Evolutionary conservation across 1,284 basidiomycete species (phyloP).

Genomic region (Heterobasidion parviporum): DNA sequence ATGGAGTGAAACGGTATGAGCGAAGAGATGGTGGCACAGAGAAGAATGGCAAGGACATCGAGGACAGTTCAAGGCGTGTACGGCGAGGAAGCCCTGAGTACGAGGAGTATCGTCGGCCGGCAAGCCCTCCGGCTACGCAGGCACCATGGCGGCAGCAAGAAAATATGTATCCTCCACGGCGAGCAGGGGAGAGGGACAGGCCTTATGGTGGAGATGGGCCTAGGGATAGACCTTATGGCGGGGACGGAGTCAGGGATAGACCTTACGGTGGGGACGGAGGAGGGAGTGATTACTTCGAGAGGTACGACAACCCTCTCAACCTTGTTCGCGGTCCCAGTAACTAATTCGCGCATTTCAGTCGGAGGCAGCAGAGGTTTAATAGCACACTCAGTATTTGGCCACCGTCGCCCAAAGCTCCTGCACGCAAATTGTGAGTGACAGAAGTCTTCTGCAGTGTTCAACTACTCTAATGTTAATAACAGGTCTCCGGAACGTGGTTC

Average conservation of each 20-base stretch:
- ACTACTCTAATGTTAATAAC: not conserved
- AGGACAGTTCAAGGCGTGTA: conserved; percentile 6
- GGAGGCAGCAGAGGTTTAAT: conserved; percentile 63
- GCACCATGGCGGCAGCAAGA: conserved; percentile 38
- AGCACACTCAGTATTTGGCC: conserved; percentile 76
- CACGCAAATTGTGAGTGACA: conserved; percentile 45
- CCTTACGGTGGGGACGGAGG: conserved; percentile 18
- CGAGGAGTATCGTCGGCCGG: conserved; percentile 20
- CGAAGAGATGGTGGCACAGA: conserved; percentile 4
- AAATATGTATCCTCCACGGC: conserved; percentile 39
- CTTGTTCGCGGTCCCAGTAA: not conserved
- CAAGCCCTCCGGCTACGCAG: conserved; percentile 11
- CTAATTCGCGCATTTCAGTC: conserved; percentile 36
- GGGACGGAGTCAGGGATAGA: conserved; percentile 19
- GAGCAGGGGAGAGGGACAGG: conserved; percentile 14
- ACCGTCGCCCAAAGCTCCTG: conserved; percentile 66
- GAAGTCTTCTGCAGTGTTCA: not conserved
- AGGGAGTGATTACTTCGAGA: conserved; percentile 46
- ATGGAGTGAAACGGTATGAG: conserved; percentile 6
- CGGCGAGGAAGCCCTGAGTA: conserved; percentile 24
- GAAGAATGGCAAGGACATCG: conserved; percentile 14
- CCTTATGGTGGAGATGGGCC: conserved; percentile 14
- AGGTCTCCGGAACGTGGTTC: conserved; percentile 46
- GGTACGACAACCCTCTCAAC: conserved; percentile 28
- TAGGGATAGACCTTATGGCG: conserved; percentile 15